Evolutionary conservation across 208 protist genomes (phyloP), one percentile per base, ranked within the genome.

Genomic region (Naegleria gruberi): DNA sequence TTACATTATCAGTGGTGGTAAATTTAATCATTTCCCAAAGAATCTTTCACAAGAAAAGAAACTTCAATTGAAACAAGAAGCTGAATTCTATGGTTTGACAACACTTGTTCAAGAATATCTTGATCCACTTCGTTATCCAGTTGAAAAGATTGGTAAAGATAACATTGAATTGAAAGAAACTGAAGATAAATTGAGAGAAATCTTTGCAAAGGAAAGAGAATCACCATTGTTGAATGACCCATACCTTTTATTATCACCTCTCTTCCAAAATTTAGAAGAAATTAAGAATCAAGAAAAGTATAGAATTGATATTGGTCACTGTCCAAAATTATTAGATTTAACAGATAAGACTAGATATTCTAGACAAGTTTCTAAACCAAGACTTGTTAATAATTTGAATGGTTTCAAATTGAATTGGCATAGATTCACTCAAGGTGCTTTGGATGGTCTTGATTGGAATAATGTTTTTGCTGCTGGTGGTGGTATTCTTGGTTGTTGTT

Each of bases 401-500:
- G 44, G 4, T 17, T 87, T 55, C n/a, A 55, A 55, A 55, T 15
- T 40, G 44, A 45, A 87, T 19, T 87, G 41, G 43, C 7, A 87
- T 12, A 40, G 30, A 12, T 87, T 57, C 42, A 55, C 43, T 40
- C 8, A 41, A 5, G 43, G 43, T 34, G 26, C 55, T 12, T 87
- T 87, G 7, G 12, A 87, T 34, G 83, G n/a, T 41, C 4, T 87
- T 0, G n/a, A 87, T 19, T 87, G 41, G 41, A 55, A 34, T 8
- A 51, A 51, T 55, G 37, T 87, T 41, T 87, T 87, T 41, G 44
- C 44, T 55, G 83, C 83, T 41, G 83, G 83, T 41, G 83, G 81
- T 84, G 81, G 65, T 40, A 19, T 81, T 65, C 30, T 65, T 10
- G 51, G 51, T 30, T 65, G 51, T 65, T 23, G 15, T 1, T 65